Base-by-base conservation (phyloP, 75 land plant genomes). In the Larix kaempferi region DNA sequence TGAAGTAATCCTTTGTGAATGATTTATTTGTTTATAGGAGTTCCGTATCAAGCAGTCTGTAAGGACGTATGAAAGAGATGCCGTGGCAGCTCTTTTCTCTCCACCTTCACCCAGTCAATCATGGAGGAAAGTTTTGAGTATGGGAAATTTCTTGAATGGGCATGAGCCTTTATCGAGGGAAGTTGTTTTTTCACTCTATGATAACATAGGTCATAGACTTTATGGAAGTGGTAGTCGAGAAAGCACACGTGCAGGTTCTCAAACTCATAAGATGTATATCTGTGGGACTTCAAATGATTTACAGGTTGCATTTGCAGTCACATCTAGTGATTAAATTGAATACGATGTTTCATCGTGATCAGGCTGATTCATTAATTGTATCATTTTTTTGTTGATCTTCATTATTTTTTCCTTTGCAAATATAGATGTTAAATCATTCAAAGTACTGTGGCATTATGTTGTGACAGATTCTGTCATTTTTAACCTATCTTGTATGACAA, bases 131-230 rank as follows among this genome's bases (percentile, higher is more conserved):
- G 95, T 93, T 52, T 66, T 95, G 71, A 88, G 91, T 76, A 98
- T 98, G 99, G 99, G 99, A 8, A 95, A 98, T 80, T 91, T 93
- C 73, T 87, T 98, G 11, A 93, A 95, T 82, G 99, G 99, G 12
- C 96, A 98, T 75, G 99, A 98, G 76, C 99, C 99, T 29, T 59
- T 86, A 15, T 56, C 81, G 6, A 81, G 99, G 78, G 98, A 98
- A 79, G 85, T 93, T 10, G 78, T 93, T 10, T 88, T 95, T 52
- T 84, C 89, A 15, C 81, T 76, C 74, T 76, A 81, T 21, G 87
- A 93, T 44, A 59, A 67, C 0, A 37, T 78, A 15, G 78, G 63
- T 25, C 61, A 81, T 62, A 79, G 76, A 55, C 88, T 86, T 35
- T 86, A 86, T 69, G 88, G 82, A 59, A 67, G 83, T 26, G 59